Base-by-base conservation (phyloP, 2,329 filamentous ascomycete species). In the Aspergillus udagawae region DNA sequence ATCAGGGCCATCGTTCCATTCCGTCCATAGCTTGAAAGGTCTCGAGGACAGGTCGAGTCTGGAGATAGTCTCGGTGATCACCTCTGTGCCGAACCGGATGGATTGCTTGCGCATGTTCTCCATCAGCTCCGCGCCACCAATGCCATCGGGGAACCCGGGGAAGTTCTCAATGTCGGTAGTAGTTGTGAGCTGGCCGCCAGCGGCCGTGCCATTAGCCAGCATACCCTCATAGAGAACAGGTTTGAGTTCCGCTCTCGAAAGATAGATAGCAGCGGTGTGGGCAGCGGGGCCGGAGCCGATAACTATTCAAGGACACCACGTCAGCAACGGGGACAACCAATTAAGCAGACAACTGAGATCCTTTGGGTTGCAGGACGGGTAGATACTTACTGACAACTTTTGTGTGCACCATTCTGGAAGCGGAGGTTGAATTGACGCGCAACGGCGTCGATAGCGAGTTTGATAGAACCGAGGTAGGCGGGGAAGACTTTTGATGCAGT, bases 101-200 rank as follows among this genome's bases (percentile, higher is more conserved):
- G 92, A 96, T 78, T 99, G 94, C 60, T 83, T 85, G 76, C 89
- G 89, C 93, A 99, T 97, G 75, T 88, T 85, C 66, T 97, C 93
- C 94, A 99, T 99, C 65, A 99, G 81, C 70, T 91, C 88, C 56
- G 84, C 78, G 65, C 94, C 94, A 77, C 91, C 89, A 74, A 99
- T 92, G 62, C 88, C 90, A 68, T 90, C 85, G 70, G 90, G 89
- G 80, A 97, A 99, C 50, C 94, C 94, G 27, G 94, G 94, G 78
- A 89, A 99, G 84, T 99, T 99, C 82, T 99, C 94, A 59, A 99
- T 87, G 66, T 99, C 95, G 70, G 96, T 97, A 55, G 94, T 99
- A 27, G 95, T 99, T 55, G 95, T 99, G 66, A 99, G 83, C 82
- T 99, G 94, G 57, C 94, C 94, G 66, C 94, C 94, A 48, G 94